A percentile compares a stretch with the other conserved stretches of the same genome.
phyloP scores from a whole-genome alignment of 345 rosid genomes.

The Cardamine occulta region DNA sequence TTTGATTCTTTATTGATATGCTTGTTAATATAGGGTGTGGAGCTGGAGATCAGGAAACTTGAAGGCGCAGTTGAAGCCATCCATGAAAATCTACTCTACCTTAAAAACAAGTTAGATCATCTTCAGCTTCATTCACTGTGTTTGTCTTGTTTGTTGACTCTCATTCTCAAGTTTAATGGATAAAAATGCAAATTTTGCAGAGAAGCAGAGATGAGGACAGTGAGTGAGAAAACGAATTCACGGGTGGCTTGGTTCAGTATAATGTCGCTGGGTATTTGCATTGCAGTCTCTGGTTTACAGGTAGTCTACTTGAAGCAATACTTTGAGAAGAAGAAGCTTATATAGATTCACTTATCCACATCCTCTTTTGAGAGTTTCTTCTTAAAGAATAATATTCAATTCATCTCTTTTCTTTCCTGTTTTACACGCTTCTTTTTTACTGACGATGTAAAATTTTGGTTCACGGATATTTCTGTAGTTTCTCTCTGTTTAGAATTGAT shows the following conservation, averaged over 20 bases:
- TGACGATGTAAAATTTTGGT: slow-evolving; percentile 29
- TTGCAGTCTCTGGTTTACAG: slow-evolving; percentile 67
- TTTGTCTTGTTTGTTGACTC: not conserved
- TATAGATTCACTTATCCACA: slow-evolving; percentile 43
- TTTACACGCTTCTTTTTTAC: not conserved
- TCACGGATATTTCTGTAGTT: slow-evolving; percentile 6
- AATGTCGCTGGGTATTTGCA: slow-evolving; percentile 83
- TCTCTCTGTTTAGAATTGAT: slow-evolving; percentile 2
- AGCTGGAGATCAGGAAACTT: slow-evolving; percentile 90
- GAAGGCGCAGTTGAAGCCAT: slow-evolving; percentile 85
- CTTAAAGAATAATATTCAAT: slow-evolving; percentile 28
- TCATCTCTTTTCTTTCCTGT: slow-evolving; percentile 10
- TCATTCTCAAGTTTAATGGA: slow-evolving; percentile 5
- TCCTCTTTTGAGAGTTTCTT: not conserved
- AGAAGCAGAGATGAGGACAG: slow-evolving; percentile 83
- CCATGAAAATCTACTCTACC: slow-evolving; percentile 72
- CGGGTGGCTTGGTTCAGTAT: slow-evolving; percentile 78
- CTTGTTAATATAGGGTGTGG: slow-evolving; percentile 66
- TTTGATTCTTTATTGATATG: slow-evolving; percentile 11
- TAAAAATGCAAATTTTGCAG: slow-evolving; percentile 46
- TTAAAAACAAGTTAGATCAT: slow-evolving; percentile 62
- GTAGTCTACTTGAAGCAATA: slow-evolving; percentile 77
- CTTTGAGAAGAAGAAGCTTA: slow-evolving; percentile 91
- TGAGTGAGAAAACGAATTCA: slow-evolving; percentile 74
- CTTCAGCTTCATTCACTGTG: not conserved